Evolutionary conservation across 805 yeast genomes (phyloP).

Genomic region (Saturnispora diversa): DNA sequence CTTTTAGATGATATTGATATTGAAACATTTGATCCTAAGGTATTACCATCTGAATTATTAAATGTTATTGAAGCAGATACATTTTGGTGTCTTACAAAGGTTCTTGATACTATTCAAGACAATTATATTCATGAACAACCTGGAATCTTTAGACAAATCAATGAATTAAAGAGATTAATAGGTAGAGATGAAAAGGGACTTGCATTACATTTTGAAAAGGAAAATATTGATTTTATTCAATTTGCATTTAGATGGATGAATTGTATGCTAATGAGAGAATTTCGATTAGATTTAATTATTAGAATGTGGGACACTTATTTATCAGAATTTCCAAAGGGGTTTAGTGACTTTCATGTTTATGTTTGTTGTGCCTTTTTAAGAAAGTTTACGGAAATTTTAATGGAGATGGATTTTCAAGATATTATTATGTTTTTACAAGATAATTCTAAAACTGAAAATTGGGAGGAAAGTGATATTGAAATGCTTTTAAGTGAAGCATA

Average conservation of each 20-base stretch:
- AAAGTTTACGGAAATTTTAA: constrained; percentile 72
- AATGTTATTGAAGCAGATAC: constrained; percentile 87
- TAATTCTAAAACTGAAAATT: constrained; percentile 66
- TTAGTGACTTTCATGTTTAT: constrained; percentile 88
- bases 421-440: constrained; percentile 85
- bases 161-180: constrained; percentile 67
- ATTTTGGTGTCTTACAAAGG: constrained; percentile 90
- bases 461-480: constrained; percentile 89
- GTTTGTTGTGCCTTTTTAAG: constrained; percentile 96
- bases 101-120: constrained; percentile 91
- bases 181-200: constrained; percentile 70
- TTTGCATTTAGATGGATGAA: constrained; percentile 99
- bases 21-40: constrained; percentile 54
- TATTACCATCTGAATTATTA: constrained; percentile 50
- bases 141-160: constrained; percentile 87
- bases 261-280: constrained; percentile 90
- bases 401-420: constrained; percentile 88
- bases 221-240: constrained; percentile 90
- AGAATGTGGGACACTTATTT: constrained; percentile 98
- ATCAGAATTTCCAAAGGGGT: constrained; percentile 67
- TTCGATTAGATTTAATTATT: constrained; percentile 66
- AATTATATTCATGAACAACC: constrained; percentile 98
- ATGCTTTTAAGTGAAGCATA: constrained; percentile 90
- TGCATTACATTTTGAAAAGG: constrained; percentile 64
- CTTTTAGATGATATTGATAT: constrained; percentile 38